Base-by-base conservation (phyloP, 148 eudicot genomes). In the Rhododendron molle region DNA sequence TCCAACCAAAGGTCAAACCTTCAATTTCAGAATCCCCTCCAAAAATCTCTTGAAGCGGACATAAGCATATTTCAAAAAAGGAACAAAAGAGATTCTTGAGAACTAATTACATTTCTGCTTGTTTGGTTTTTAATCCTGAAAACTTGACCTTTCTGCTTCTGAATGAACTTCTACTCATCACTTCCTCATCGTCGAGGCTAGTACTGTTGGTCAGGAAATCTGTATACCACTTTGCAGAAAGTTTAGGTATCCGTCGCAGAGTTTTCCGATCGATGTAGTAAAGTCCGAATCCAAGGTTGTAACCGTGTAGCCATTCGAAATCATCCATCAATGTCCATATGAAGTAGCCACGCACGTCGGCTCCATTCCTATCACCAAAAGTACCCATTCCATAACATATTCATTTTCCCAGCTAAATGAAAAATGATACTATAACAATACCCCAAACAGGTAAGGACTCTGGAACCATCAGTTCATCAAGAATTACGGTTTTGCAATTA, bases 251-350 rank as follows among this genome's bases (percentile, higher is more conserved):
- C 28, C 95, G 89, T 56, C 81, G 60, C 11, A 90, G 90, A 4
- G 92, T 91, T 34, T 28, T 43, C 16, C 85, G 90, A 71, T 93
- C 91, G 20, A 92, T 86, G 16, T 88, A 87, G 79, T 91, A 90
- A 40, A 94, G 85, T 8, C 96, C 96, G 23, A 92, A 91, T 46
- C 87, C 85, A 1, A 78, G n/a, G 10, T 21, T 5, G 56, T 92
- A 92, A n/a, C 98, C 96, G 14, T 71, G 26, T 32, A 83, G 30
- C 96, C 95, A 91, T 47, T 95, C 96, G 52, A 92, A 90, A 83
- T 90, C 86, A 81, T 93, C 94, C 92, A 93, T 89, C 85, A 95
- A 90, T 32, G 91, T 87, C 96, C 98, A 92, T 82, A 88, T 81
- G 71, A 93, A 92, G 73, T 93, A 95, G 18, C 96, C 95, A 21